A percentile compares a stretch with the other conserved stretches of the same genome.
phyloP scores from a whole-genome alignment of 2,329 filamentous ascomycete species.

The Colletotrichum acutatum region DNA sequence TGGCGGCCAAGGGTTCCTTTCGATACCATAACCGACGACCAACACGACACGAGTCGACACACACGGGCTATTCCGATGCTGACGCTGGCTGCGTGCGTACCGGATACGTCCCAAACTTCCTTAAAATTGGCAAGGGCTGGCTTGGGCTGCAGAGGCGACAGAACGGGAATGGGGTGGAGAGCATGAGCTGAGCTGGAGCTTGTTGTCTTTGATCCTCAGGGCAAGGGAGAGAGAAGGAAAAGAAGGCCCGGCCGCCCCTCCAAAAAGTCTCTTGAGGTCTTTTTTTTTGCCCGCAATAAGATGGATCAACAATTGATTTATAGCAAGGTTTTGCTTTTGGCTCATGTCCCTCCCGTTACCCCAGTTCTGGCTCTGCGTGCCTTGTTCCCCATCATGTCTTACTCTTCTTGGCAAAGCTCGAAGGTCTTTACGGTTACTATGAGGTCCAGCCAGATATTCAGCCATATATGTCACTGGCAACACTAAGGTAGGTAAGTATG shows the following conservation, averaged over 20 bases:
- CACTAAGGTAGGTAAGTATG: no score
- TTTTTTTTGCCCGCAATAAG: neutral
- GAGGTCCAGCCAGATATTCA: neutral
- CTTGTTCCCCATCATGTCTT: slow-evolving; percentile 22
- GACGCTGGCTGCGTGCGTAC: neutral
- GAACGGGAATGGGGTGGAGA: slow-evolving; percentile 1
- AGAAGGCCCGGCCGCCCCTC: neutral
- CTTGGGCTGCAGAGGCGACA: slow-evolving; percentile 7
- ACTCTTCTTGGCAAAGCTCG: slow-evolving; percentile 4
- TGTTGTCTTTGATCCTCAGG: slow-evolving; percentile 18
- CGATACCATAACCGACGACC: neutral
- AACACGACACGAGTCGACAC: neutral
- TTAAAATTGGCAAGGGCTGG: neutral
- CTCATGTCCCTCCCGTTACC: slow-evolving; percentile 29
- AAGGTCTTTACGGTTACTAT: neutral
- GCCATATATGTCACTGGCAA: neutral
- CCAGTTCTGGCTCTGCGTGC: slow-evolving; percentile 30
- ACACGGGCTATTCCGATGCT: neutral
- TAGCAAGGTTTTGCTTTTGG: slow-evolving; percentile 24
- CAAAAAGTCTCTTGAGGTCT: neutral
- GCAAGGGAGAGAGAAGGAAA: slow-evolving; percentile 10
- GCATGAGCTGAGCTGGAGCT: neutral
- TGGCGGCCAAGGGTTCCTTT: neutral
- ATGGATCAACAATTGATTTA: slow-evolving; percentile 29
- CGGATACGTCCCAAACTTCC: neutral